Evolutionary conservation across 768 basidiomycete genomes (phyloP), one percentile per base, ranked within the genome.

Genomic region (Crucibulum laeve): DNA sequence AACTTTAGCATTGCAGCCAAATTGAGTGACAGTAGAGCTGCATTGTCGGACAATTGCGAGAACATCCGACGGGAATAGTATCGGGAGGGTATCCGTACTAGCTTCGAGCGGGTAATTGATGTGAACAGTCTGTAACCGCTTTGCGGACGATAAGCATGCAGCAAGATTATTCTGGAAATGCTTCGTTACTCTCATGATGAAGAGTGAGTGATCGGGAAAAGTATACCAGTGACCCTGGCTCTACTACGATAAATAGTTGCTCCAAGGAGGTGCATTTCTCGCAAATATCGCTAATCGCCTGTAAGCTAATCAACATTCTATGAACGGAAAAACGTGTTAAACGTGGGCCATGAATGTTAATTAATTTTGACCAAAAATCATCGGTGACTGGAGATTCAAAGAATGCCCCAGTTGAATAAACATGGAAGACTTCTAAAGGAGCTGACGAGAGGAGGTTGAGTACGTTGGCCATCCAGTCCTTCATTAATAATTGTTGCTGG

Each of bases 1-100:
- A 1, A 86, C 85, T 26, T 66, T 68, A 0, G 80, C 77, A 54
- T 81, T 82, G 50, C 79, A 81, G 3, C 88, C 87, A 49, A 90
- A 74, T 45, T 82, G 79, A 17, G 58, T 58, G 30, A 89, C 61
- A 3, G 69, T 74, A 6, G 75, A 53, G 25, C 70, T 67, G 54
- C 83, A 84, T 17, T 65, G 62, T 3, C 61, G 63, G 11, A 74
- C 70, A 19, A 89, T 67, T 4, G 57, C 55, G 32, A 74, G 49
- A 6, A 73, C 76, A 21, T 70, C 66, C 10, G 58, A 49, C 3
- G 53, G 50, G 4, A 49, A 54, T 2, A 74, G 53, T 10, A 70
- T 52, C 2, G 67, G 60, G 6, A 52, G 52, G 7, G 48, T 52
- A 22, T 64, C 58, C 2, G 46, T 38, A 5, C 47, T 46, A 34